phyloP scores from a whole-genome alignment of 2,329 filamentous ascomycete species.

The Pseudocercospora musae region DNA sequence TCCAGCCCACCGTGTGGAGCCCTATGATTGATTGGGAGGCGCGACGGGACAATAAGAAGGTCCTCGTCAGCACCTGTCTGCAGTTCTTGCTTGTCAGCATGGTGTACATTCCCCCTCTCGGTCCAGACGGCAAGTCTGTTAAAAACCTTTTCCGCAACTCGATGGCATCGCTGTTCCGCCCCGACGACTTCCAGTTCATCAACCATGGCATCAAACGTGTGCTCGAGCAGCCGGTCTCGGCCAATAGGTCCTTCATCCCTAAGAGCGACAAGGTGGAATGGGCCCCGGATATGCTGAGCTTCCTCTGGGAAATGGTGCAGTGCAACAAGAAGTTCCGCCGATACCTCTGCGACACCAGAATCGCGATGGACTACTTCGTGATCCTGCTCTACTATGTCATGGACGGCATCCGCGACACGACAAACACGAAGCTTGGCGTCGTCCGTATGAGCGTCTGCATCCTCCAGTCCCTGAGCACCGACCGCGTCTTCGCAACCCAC shows the following conservation, averaged over 20 bases:
- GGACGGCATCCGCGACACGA: conserved; percentile 78
- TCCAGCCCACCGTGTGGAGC: conserved; percentile 90
- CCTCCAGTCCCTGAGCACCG: conserved; percentile 89
- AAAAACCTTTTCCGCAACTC: conserved; percentile 96
- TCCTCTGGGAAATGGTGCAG: conserved; percentile 96
- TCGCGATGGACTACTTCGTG: conserved; percentile 88
- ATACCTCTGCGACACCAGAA: conserved; percentile 93
- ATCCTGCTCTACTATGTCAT: conserved; percentile 89
- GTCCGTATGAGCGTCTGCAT: conserved; percentile 98
- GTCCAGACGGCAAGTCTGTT: conserved; percentile 13
- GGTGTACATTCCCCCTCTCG: conserved; percentile 29
- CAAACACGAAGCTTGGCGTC: conserved; percentile 86
- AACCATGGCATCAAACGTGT: conserved; percentile 43
- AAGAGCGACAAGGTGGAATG: conserved; percentile 77
- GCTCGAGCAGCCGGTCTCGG: conserved; percentile 85
- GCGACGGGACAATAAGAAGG: conserved; percentile 76
- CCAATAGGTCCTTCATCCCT: conserved; percentile 78
- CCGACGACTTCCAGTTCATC: conserved; percentile 96
- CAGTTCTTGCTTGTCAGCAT: conserved; percentile 74
- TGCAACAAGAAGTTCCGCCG: conserved; percentile 97
- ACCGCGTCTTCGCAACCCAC: conserved; percentile 83
- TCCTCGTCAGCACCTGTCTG: conserved; percentile 85
- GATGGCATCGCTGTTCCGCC: conserved; percentile 80
- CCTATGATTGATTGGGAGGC: conserved; percentile 85
- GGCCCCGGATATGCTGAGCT: conserved; percentile 91